Conservation (phyloP, 768 basidiomycete species). For the Boletellus emodensis region DNA sequence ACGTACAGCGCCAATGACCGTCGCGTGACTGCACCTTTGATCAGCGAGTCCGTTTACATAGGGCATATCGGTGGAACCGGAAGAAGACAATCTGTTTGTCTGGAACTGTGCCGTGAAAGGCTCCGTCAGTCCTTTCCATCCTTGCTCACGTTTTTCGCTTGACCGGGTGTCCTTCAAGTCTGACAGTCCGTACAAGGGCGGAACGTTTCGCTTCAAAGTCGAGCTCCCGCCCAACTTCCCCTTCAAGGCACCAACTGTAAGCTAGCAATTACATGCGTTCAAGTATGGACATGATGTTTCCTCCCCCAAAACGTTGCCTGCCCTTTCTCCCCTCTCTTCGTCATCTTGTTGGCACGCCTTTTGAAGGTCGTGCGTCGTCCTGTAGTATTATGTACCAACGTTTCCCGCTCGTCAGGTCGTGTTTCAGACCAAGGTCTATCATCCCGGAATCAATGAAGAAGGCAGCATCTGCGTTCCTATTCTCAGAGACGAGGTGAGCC, state of each 20-base stretch:
- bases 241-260: constrained; percentile 80
- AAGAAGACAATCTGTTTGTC: constrained; percentile 68
- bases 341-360: not conserved
- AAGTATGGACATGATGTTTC: constrained; percentile 6
- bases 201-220: constrained; percentile 72
- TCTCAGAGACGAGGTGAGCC: constrained; percentile 73
- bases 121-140: constrained; percentile 43
- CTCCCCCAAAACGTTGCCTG: constrained; percentile 22
- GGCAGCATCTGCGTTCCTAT: constrained; percentile 82
- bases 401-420: constrained; percentile 50
- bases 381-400: constrained; percentile 18
- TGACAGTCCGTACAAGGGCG: constrained; percentile 79
- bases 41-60: constrained; percentile 25
- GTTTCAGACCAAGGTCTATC: constrained; percentile 84
- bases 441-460: constrained; percentile 88
- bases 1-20: constrained; percentile 19
- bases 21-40: constrained; percentile 8
- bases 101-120: constrained; percentile 81
- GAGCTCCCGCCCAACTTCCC: constrained; percentile 78
- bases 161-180: constrained; percentile 38
- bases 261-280: constrained; percentile 13
- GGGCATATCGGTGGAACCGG: constrained; percentile 59
- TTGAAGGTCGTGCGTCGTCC: not conserved
- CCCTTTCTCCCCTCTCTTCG: not conserved
- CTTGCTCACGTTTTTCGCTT: not conserved